Evolutionary conservation across 75 land plant genomes (phyloP).

Genomic region (Pinus albicaulis): DNA sequence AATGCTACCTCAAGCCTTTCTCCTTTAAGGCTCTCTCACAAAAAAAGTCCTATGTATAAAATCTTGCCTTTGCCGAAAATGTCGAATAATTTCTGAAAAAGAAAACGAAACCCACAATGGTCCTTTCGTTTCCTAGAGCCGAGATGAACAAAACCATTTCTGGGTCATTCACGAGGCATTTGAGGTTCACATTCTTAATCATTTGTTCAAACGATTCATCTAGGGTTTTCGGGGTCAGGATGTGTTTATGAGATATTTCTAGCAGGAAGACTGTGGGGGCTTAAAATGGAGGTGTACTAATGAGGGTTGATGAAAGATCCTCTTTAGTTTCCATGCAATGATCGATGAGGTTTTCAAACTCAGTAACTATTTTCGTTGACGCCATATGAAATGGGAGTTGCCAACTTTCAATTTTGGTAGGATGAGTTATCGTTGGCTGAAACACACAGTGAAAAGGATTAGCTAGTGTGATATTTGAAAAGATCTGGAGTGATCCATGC

Average conservation of each 20-base stretch:
- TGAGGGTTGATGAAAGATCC: conserved; percentile 38
- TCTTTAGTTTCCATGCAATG: conserved; percentile 69
- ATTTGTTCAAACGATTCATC: conserved; percentile 17
- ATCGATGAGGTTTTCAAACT: conserved; percentile 75
- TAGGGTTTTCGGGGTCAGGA: not conserved
- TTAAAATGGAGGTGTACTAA: conserved; percentile 40
- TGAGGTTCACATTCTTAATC: conserved; percentile 21
- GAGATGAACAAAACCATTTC: conserved; percentile 36
- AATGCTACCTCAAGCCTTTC: conserved; percentile 73
- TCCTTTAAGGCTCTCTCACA: conserved; percentile 82
- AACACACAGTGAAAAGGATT: no score
- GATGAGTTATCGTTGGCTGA: no score
- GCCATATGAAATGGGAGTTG: no score
- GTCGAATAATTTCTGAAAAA: conserved; percentile 94
- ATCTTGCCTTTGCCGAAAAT: conserved; percentile 83
- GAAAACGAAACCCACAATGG: conserved; percentile 78
- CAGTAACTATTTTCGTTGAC: conserved; percentile 57
- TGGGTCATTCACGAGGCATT: conserved; percentile 36
- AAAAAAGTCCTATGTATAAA: conserved; percentile 85
- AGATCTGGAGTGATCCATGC: no score
- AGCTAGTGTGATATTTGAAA: no score
- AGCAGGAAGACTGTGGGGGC: conserved; percentile 69
- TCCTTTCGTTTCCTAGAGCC: conserved; percentile 9
- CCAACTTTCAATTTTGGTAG: no score
- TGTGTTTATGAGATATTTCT: conserved; percentile 36